Evolutionary conservation across 306 rosid species (phyloP), one percentile per base, ranked within the genome.

Genomic region (Alnus glutinosa): DNA sequence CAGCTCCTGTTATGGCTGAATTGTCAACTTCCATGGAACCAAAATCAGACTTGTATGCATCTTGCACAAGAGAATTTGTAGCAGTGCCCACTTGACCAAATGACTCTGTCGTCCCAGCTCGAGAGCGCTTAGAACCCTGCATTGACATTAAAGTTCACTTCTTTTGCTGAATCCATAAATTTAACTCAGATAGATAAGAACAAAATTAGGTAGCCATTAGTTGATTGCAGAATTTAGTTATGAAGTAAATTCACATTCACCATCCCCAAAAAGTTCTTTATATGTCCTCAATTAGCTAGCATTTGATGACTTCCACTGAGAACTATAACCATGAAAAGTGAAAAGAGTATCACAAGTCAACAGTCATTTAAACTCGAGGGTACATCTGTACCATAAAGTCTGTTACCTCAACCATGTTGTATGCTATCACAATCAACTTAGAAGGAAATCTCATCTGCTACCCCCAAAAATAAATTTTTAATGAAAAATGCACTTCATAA

Each of bases 81-180:
- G 89, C 75, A n/a, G 86, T 83, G 82, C 89, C 92, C 83, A 73
- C 85, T 80, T 82, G 91, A 77, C 88, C 91, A 74, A 86, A 82
- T 50, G 94, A 85, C 59, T 88, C 97, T 19, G 83, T 79, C 83
- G 83, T 80, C 75, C 94, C 97, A 76, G 84, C 44, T 83, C 98
- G 91, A 80, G 92, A 77, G 49, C 98, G 89, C 91, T 95, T 92
- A 34, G 90, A 86, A 75, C 98, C 98, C 98, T 91, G 84, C 74
- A 55, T 30, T 75, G 42, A 79, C 71, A 75, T 71, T 50, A 76
- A 34, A 82, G 14, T 39, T 39, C 7, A 10, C 48, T 81, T 70
- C 39, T 50, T 50, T 32, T 28, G 70, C 49, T 71, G 69, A 72
- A 77, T 77, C 84, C 54, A 64, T 51, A 55, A 81, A 37, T 67